Base-by-base conservation (phyloP, 1,139 yeast genomes). In the Kazachstania sp. region DNA sequence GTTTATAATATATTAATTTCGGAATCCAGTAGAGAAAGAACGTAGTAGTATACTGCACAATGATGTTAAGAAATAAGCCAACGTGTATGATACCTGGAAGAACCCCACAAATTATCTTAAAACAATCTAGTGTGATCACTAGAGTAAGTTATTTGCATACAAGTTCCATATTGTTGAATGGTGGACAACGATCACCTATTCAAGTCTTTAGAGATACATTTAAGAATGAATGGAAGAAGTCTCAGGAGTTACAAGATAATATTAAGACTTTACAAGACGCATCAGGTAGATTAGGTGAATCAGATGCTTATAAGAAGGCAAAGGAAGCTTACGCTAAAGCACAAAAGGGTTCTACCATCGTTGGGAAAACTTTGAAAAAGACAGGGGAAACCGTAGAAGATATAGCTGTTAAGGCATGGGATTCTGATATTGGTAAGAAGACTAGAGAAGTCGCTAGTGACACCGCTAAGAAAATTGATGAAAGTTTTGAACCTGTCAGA, bases 251-350 rank as follows among this genome's bases (percentile, higher is more conserved):
- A 51, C 95, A 92, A 63, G 88, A 86, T 51, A 87, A 88, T 60
- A 87, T 94, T 62, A 92, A 92, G 68, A 95, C 96, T 13, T 75
- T 94, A 50, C 95, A 88, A 65, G 97, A 92, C 68, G 97, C 95
- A 57, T 87, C 97, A 2, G 98, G 97, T 36, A 80, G 90, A 60
- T 78, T 94, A 65, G 88, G 95, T 31, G 98, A 92, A 57, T 83
- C 94, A 43, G 97, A 90, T 49, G 95, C 97, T 2, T 90, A 86
- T 71, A 86, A 83, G 66, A 81, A 77, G 61, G 98, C 98, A 43
- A 84, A 86, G 61, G 97, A 88, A 55, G 98, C 98, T 0, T 87
- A 84, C 59, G 87, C 85, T 50, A 77, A 74, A 54, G 97, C 97
- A 3, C 94, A 83, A 62, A 78, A 78, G 61, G 85, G 87, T 12